These are phyloP conservation scores for Nothophytophthora sp. DNA, from an alignment of 352 stramenopile species.

Conservation along the genomic window DNA sequence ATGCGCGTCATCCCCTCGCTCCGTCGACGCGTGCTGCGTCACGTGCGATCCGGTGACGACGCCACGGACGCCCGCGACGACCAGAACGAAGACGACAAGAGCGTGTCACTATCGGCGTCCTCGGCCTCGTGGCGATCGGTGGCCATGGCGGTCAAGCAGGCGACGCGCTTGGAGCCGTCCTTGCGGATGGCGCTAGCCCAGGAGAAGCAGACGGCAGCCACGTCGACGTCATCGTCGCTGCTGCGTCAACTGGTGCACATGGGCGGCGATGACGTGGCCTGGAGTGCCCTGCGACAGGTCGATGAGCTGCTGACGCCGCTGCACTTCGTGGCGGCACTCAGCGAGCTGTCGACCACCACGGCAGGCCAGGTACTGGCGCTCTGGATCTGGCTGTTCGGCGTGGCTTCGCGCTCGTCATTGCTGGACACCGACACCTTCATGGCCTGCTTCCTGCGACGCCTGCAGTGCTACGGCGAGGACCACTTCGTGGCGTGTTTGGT, in stretches of 20 bases:
- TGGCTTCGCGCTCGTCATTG: slow-evolving; percentile 26
- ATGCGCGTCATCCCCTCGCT: slow-evolving; percentile 14
- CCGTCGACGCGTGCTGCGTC: slow-evolving; percentile 12
- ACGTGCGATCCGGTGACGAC: slow-evolving; percentile 2
- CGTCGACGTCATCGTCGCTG: background rate
- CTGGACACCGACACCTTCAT: slow-evolving; percentile 16
- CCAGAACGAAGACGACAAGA: background rate
- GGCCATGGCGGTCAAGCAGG: slow-evolving; percentile 25
- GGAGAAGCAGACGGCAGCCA: slow-evolving; percentile 3
- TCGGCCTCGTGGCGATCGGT: slow-evolving; percentile 27
- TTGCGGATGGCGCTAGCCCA: slow-evolving; percentile 20
- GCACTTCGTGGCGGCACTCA: slow-evolving; percentile 27
- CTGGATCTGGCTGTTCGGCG: slow-evolving; percentile 38
- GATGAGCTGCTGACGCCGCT: slow-evolving; percentile 24
- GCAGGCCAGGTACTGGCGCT: slow-evolving; percentile 32
- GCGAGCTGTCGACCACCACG: slow-evolving; percentile 28
- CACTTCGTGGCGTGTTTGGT: slow-evolving; percentile 37
- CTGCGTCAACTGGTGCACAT: slow-evolving; percentile 17
- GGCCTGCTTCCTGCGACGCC: slow-evolving; percentile 23
- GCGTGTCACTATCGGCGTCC: slow-evolving; percentile 9
- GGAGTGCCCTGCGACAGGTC: slow-evolving; percentile 21
- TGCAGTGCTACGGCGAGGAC: slow-evolving; percentile 36
- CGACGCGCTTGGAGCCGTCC: slow-evolving; percentile 12
- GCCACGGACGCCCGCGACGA: background rate
- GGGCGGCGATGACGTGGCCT: slow-evolving; percentile 16